These are phyloP conservation scores for Kodamaea nitidulidarum DNA, from an alignment of 805 yeast species.

Conservation along the genomic window DNA sequence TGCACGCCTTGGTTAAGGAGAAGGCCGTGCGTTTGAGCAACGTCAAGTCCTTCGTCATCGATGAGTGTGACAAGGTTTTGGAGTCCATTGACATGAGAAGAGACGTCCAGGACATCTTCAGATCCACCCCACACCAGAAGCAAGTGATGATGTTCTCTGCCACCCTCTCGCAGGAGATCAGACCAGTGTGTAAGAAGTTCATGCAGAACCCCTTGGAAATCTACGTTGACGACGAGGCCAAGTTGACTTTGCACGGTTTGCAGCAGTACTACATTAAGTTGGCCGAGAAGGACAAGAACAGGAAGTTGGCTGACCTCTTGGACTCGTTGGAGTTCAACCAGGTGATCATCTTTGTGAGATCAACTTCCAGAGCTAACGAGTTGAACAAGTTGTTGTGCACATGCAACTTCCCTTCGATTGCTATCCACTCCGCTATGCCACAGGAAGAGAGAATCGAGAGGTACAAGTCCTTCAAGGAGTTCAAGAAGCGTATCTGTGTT, in stretches of 20 bases:
- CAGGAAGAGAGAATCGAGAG: constrained; percentile 98
- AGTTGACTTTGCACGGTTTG: constrained; percentile 94
- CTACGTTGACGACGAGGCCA: constrained; percentile 96
- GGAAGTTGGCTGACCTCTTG: constrained; percentile 84
- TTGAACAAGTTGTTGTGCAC: constrained; percentile 84
- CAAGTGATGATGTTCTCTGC: constrained; percentile 99
- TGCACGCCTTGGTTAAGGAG: constrained; percentile 89
- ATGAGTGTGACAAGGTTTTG: constrained; percentile 97
- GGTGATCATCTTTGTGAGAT: constrained; percentile 92
- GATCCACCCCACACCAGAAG: constrained; percentile 96
- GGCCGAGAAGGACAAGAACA: constrained; percentile 87
- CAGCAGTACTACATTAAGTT: constrained; percentile 94
- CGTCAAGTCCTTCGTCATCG: constrained; percentile 91
- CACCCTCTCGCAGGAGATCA: constrained; percentile 87
- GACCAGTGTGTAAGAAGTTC: constrained; percentile 96
- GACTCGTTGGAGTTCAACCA: constrained; percentile 96
- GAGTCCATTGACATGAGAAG: constrained; percentile 93
- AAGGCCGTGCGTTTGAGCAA: constrained; percentile 81
- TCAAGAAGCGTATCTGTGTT: constrained; percentile 97
- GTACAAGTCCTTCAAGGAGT: constrained; percentile 94
- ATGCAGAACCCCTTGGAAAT: constrained; percentile 97
- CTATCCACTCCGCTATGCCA: constrained; percentile 91
- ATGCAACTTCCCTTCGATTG: constrained; percentile 94
- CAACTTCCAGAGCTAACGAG: constrained; percentile 88
- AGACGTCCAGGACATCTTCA: constrained; percentile 96